Base-by-base conservation (phyloP, 495 filamentous ascomycete species). In the Hypoxylon fuscum region DNA sequence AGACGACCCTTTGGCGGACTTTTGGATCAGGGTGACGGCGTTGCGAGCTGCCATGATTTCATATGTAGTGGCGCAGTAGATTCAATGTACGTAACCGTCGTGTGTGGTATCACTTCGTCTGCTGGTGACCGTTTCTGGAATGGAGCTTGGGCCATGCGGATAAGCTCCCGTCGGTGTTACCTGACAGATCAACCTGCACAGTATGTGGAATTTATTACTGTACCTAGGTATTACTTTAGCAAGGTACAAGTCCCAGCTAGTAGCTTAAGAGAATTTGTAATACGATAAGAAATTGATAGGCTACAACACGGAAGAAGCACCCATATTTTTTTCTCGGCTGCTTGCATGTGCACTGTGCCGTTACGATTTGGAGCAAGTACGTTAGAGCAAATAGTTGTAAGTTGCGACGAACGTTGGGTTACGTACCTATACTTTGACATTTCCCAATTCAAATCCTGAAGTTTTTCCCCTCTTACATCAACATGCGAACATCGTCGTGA, bases 1-100 rank as follows among this genome's bases (percentile, higher is more conserved):
- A 1, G 63, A 27, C 8, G 25, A 8, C 4, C 25, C 0, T 27
- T 66, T 66, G 1, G n/a, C n/a, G n/a, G 77, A 75, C 12, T 77
- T 80, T 22, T 72, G 55, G 14, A 71, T 41, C 1, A 72, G 55
- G 15, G 47, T 62, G 50, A 72, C 66, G 20, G 70, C 70, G 42
- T 46, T 66, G 23, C 68, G 68, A 11, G 61, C 21, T 21, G 70
- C 68, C 70, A 72, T 72, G 15, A 37, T 52, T 0, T 46, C 6
- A 41, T n/a, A 5, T 42, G 2, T 42, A 10, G 3, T 22, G 10
- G 6, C 10, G 5, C 1, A 4, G 15, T 3, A 21, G 15, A 8
- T 20, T 42, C 12, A 41, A 17, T 41, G 25, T 27, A 27, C 3
- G 25, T 27, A 4, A 8, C 4, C 8, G 8, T 27, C 25, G 3